Base-by-base conservation (phyloP, 164 flowering plant genomes). In the Santalum album region DNA sequence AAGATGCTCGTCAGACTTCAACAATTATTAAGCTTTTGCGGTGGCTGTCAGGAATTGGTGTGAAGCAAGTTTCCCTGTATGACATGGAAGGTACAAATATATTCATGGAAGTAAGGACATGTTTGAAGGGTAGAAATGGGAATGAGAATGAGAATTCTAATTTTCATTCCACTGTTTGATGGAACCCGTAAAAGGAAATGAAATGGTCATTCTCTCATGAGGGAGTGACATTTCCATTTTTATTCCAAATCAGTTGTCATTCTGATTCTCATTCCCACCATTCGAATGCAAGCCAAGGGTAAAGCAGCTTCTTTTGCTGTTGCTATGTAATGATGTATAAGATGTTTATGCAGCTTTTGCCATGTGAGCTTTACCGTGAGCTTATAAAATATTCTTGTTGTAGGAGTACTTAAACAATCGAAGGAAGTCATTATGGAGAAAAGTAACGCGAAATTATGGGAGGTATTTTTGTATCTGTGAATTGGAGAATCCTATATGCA, bases 321-420 rank as follows among this genome's bases (percentile, higher is more conserved):
- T 65, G 45, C 26, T 23, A 15, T 54, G 19, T 49, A 49, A 11
- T 6, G 11, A 38, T 29, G 7, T 54, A 12, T 18, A 35, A 43
- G 15, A 38, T 25, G 32, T 22, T 11, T 9, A 50, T 35, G 29
- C 15, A 22, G 32, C 19, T 45, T 38, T 55, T 57, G 26, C 27
- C 15, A 17, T 50, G 35, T 24, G 24, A 34, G 46, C 9, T 24
- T 49, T n/a, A n/a, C n/a, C 21, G 5, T 12, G 14, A 4, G 19
- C n/a, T 46, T 36, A 43, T 1, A 62, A 21, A 25, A 4, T 1
- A 21, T 18, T 25, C 24, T 24, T 54, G 55, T 42, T 66, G 57
- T 35, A 92, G 97, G 97, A 54, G 77, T 87, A 64, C 65, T 92
- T 56, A 89, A 92, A 76, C 73, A 75, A 57, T 79, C 86, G 36